Percentiles rank a stretch among this genome's conserved stretches.
phyloP scores from a whole-genome alignment of 768 basidiomycete species.

The Phaeotremella skinneri region DNA sequence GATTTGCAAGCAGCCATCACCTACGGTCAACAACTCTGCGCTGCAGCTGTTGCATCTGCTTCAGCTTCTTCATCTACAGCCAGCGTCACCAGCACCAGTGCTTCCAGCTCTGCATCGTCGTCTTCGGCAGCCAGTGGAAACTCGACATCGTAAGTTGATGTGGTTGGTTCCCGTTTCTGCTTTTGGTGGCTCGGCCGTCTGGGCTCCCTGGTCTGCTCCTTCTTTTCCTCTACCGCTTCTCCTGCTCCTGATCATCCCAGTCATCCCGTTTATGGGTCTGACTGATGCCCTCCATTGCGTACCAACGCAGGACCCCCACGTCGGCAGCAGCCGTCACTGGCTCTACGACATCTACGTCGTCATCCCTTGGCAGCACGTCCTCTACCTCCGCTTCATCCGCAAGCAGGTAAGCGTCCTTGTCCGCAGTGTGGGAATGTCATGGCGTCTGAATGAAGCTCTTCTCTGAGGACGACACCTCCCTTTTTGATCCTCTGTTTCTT shows the following conservation, averaged over 20 bases:
- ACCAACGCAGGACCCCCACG: not conserved
- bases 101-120: not conserved
- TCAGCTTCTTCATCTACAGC: conserved; percentile 7
- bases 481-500: no score
- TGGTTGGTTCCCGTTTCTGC: no score
- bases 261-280: not conserved
- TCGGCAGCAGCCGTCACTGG: not conserved
- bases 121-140: not conserved
- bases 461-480: not conserved
- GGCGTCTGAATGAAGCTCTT: not conserved
- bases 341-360: not conserved
- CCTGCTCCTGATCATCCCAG: not conserved
- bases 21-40: conserved; percentile 22
- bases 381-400: not conserved
- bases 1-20: conserved; percentile 9
- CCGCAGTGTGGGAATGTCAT: no score
- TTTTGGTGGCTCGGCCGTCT: not conserved
- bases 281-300: not conserved
- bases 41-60: not conserved
- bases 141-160: not conserved
- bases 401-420: not conserved
- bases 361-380: not conserved
- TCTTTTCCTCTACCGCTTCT: not conserved
- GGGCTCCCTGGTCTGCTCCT: not conserved
- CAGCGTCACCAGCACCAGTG: not conserved